Percentiles rank a stretch among this genome's conserved stretches.
Conservation (phyloP, 2,329 filamentous ascomycete species). For the Pseudofabraea citricarpa region DNA sequence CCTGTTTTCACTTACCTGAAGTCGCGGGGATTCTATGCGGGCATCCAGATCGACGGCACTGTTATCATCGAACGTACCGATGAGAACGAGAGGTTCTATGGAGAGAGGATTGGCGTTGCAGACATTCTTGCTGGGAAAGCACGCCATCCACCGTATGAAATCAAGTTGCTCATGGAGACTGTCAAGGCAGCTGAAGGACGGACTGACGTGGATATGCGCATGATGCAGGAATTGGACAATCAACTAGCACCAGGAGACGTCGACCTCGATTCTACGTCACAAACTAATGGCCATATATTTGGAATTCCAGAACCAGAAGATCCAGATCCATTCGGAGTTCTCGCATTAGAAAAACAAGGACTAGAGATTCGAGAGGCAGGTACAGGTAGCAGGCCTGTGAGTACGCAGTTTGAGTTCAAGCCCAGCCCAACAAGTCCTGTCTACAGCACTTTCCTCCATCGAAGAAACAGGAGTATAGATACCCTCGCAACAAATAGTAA, state of each 20-base stretch:
- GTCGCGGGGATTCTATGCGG: slow-evolving; percentile 82
- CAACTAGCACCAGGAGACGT: slow-evolving; percentile 74
- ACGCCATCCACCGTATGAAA: slow-evolving; percentile 26
- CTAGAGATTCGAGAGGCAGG: slow-evolving; percentile 90
- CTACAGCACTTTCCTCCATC: slow-evolving; percentile 48
- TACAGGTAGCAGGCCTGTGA: slow-evolving; percentile 65
- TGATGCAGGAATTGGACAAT: slow-evolving; percentile 59
- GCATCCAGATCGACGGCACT: slow-evolving; percentile 81
- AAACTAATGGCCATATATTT: slow-evolving; percentile 48
- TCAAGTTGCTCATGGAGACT: slow-evolving; percentile 57
- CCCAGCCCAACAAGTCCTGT: slow-evolving; percentile 72
- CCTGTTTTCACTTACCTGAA: slow-evolving; percentile 86
- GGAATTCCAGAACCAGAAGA: slow-evolving; percentile 76
- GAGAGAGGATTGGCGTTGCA: slow-evolving; percentile 53
- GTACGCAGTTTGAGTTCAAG: slow-evolving; percentile 78
- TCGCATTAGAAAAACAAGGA: slow-evolving; percentile 85
- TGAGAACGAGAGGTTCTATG: slow-evolving; percentile 84
- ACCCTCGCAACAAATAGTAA: slow-evolving; percentile 57
- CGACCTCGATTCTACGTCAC: slow-evolving; percentile 40
- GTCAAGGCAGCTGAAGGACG: slow-evolving; percentile 86
- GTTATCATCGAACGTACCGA: slow-evolving; percentile 81
- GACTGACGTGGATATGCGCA: slow-evolving; percentile 61
- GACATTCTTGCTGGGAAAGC: slow-evolving; percentile 49
- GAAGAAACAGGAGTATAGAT: slow-evolving; percentile 68
- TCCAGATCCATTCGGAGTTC: slow-evolving; percentile 86